phyloP scores from a whole-genome alignment of 805 yeast genomes.

The Millerozyma miso region DNA sequence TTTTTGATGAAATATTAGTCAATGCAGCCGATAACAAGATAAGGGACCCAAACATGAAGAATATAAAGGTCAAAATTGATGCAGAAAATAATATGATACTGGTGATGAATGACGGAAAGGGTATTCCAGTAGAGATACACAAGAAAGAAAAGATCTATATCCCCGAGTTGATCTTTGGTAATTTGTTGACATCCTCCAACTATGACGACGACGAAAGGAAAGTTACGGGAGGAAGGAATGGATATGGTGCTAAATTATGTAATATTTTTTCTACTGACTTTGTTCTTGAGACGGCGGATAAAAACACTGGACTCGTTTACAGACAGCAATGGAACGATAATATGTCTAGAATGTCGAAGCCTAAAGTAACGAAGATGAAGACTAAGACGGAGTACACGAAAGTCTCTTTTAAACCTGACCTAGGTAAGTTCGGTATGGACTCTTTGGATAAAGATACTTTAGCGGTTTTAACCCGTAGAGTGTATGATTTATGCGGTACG shows the following conservation, averaged over 20 bases:
- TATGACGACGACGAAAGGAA: constrained; percentile 94
- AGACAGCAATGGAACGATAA: constrained; percentile 83
- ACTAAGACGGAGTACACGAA: constrained; percentile 76
- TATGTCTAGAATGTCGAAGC: constrained; percentile 75
- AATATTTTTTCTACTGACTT: constrained; percentile 91
- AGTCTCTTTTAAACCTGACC: constrained; percentile 84
- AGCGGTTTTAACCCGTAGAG: constrained; percentile 87
- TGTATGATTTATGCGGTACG: constrained; percentile 92
- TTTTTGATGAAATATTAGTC: constrained; percentile 94
- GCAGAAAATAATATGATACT: constrained; percentile 69
- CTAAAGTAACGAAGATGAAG: constrained; percentile 59
- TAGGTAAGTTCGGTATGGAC: constrained; percentile 81
- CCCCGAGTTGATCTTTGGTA: constrained; percentile 95
- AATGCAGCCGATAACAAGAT: constrained; percentile 99
- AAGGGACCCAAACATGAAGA: constrained; percentile 87
- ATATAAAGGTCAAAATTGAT: constrained; percentile 77
- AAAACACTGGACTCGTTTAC: constrained; percentile 55
- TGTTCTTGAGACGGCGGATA: constrained; percentile 84
- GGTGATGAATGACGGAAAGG: constrained; percentile 89
- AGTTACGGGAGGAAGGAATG: constrained; percentile 98
- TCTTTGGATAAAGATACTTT: constrained; percentile 75
- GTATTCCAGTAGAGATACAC: constrained; percentile 94
- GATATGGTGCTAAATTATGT: constrained; percentile 96
- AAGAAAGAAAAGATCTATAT: constrained; percentile 87
- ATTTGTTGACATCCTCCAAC: constrained; percentile 89